These are phyloP conservation scores for Massarina eburnea DNA, from an alignment of 2,329 filamentous ascomycete genomes.

Conservation along the genomic window DNA sequence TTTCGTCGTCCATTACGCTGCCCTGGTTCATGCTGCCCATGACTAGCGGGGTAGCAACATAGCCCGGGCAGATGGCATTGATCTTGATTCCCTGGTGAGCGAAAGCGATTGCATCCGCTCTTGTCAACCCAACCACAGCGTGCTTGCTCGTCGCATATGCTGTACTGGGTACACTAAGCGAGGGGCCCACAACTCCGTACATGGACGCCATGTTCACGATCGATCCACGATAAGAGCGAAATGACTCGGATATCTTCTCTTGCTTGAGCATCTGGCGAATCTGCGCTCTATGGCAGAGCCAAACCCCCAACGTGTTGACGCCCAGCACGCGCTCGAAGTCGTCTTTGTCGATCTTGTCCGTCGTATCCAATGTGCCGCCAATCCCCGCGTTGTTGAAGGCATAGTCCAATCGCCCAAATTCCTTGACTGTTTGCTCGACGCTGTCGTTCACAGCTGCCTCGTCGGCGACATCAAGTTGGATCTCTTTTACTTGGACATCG, in stretches of 20 bases:
- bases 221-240: slow-evolving; percentile 47
- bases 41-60: slow-evolving; percentile 48
- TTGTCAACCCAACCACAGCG: slow-evolving; percentile 57
- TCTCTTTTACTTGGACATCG: slow-evolving; percentile 43
- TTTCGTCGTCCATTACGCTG: slow-evolving; percentile 41
- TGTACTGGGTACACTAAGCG: slow-evolving; percentile 41
- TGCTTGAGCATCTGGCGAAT: slow-evolving; percentile 56
- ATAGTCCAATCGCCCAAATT: slow-evolving; percentile 58
- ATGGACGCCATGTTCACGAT: slow-evolving; percentile 60
- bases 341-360: slow-evolving; percentile 50
- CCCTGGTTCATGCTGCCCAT: slow-evolving; percentile 21
- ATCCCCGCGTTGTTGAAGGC: slow-evolving; percentile 61
- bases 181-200: slow-evolving; percentile 50
- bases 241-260: slow-evolving; percentile 36
- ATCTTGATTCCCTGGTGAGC: slow-evolving; percentile 56
- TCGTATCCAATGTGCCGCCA: slow-evolving; percentile 44
- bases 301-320: slow-evolving; percentile 60
- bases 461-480: slow-evolving; percentile 52
- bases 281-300: slow-evolving; percentile 59
- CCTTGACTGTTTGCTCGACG: slow-evolving; percentile 45
- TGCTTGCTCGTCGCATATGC: slow-evolving; percentile 58
- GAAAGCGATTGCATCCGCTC: slow-evolving; percentile 57
- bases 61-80: slow-evolving; percentile 62
- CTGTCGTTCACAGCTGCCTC: slow-evolving; percentile 48
- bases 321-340: slow-evolving; percentile 56